Evolutionary conservation across 345 rosid genomes (phyloP), one percentile per base, ranked within the genome.

Genomic region (Citrus hindsii): DNA sequence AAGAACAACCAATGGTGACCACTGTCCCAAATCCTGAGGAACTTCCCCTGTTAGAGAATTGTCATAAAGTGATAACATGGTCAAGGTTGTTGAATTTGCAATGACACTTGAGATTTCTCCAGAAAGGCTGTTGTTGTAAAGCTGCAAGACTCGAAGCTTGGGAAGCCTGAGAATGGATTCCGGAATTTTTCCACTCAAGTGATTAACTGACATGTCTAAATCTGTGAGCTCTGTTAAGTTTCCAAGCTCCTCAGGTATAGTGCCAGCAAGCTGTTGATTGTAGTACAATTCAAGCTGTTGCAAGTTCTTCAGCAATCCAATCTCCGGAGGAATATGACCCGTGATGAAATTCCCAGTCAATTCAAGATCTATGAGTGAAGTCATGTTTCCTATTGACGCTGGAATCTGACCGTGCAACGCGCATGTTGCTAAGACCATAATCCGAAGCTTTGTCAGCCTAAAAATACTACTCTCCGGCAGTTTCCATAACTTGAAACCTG

Each of bases 91-190:
- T 70, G 98, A 93, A 69, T 86, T 83, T 71, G 83, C 94, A 73
- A 95, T 80, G 51, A 70, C 83, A 71, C 77, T 83, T 9, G 99
- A 96, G 82, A 95, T 91, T 86, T 88, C 91, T 74, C 99, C 98
- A 0, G 88, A 76, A 67, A 95, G 93, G 80, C 96, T 92, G 89
- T 95, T 95, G 89, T 95, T 95, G 90, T 95, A 95, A 74, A 92
- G 76, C 85, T 95, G 99, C 82, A 95, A 78, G 71, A 82, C 92
- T 82, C 79, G 80, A 38, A 95, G 98, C 53, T 85, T 86, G 0
- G 97, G 98, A 69, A 95, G 96, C 80, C 87, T 86, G 76, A 92
- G 89, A 33, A 95, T 72, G 3, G 93, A 92, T 68, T 88, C 94
- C 21, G 99, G 99, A 72, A 95, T 91, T 46, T 71, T 85, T 58